phyloP scores from a whole-genome alignment of 108 stramenopile species.

The Schizochytrium sp. region DNA sequence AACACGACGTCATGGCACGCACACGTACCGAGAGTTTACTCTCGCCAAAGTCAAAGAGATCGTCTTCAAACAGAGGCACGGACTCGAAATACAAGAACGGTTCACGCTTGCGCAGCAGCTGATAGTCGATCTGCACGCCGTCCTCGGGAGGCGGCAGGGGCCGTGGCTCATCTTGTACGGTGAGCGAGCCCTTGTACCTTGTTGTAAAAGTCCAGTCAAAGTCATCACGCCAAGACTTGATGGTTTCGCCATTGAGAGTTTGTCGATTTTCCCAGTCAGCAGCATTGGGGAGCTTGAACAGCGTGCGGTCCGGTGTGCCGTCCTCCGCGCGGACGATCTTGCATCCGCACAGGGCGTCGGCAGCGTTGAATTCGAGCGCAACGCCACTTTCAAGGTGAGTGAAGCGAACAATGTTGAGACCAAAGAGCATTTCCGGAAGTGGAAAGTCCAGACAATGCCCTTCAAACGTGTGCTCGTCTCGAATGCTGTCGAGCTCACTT shows the following conservation, averaged over 20 bases:
- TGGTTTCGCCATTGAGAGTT: neutral
- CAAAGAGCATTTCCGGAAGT: neutral
- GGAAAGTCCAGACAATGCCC: neutral
- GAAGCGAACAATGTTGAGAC: neutral
- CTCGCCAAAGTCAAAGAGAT: slow-evolving; percentile 12
- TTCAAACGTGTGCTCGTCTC: neutral
- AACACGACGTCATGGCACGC: neutral
- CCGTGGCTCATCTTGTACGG: neutral
- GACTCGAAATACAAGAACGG: neutral
- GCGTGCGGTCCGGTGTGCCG: neutral
- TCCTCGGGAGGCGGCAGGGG: neutral
- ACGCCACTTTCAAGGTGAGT: neutral
- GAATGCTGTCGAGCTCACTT: neutral
- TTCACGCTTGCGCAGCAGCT: neutral
- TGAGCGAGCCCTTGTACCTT: neutral
- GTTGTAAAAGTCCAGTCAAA: neutral
- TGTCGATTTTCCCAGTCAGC: neutral
- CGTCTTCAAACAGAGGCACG: neutral
- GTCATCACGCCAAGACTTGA: neutral
- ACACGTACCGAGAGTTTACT: neutral
- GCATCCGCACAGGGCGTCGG: neutral
- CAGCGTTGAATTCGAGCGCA: neutral
- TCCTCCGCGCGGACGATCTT: neutral
- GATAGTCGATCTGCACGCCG: neutral
- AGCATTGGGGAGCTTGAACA: slow-evolving; percentile 12